Conservation (phyloP, 106 monocot genomes). For the Platanthera guangdongensis region DNA sequence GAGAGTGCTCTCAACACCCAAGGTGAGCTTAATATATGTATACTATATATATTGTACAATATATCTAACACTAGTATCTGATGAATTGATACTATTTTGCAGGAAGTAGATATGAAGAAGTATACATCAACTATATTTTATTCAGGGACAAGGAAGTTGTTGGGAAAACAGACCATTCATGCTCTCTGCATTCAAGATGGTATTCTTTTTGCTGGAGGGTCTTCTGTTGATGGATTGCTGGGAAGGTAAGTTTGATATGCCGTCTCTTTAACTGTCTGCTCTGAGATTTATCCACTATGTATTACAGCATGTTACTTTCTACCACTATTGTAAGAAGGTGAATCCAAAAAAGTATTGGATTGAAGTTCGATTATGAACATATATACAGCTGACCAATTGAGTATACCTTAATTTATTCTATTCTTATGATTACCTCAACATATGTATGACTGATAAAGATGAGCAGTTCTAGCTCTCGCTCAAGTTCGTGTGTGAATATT, state of each 20-base stretch:
- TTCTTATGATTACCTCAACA: too few relatives aligned
- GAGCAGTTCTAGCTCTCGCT: too few relatives aligned
- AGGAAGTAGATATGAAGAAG: conserved; percentile 38
- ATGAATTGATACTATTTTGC: conserved; percentile 4
- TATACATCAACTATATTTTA: conserved; percentile 32
- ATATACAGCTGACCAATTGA: too few relatives aligned
- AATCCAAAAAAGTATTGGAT: too few relatives aligned
- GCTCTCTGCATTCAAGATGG: conserved; percentile 29
- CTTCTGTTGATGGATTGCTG: conserved; percentile 49
- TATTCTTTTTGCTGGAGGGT: conserved; percentile 39
- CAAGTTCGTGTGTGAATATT: too few relatives aligned
- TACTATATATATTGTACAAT: too few relatives aligned
- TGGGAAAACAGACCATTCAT: conserved; percentile 37
- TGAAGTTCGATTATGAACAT: too few relatives aligned
- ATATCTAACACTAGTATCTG: neutral
- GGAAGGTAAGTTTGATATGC: conserved; percentile 27
- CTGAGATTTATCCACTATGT: neutral
- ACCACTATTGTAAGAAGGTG: too few relatives aligned
- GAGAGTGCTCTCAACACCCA: too few relatives aligned
- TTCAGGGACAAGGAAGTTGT: conserved; percentile 36
- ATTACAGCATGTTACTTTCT: neutral
- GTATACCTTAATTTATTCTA: too few relatives aligned
- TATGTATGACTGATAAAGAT: too few relatives aligned
- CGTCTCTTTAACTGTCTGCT: neutral
- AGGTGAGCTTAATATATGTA: too few relatives aligned